phyloP scores from a whole-genome alignment of 176 grass and related monocot genomes.

The Paspalum notatum region DNA sequence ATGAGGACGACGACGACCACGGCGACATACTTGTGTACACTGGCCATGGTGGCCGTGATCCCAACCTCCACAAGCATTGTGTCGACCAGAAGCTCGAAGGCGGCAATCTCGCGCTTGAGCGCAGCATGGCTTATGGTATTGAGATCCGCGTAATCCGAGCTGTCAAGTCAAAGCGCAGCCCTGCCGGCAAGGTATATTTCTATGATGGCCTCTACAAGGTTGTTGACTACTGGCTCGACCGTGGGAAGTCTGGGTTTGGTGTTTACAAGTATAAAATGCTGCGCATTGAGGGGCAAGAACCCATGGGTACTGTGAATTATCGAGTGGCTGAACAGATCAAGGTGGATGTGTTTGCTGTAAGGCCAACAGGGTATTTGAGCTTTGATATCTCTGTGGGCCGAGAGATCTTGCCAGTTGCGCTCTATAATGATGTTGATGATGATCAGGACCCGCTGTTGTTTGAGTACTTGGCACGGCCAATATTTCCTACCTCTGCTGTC shows the following conservation, averaged over 20 bases:
- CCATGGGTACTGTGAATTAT: slow-evolving; percentile 86
- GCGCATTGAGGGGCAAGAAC: slow-evolving; percentile 86
- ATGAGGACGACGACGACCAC: slow-evolving; percentile 94
- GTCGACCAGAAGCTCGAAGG: slow-evolving; percentile 81
- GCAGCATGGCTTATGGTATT: slow-evolving; percentile 95
- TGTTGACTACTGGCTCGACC: slow-evolving; percentile 82
- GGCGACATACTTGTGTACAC: slow-evolving; percentile 92
- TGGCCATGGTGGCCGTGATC: slow-evolving; percentile 87
- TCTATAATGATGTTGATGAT: slow-evolving; percentile 92
- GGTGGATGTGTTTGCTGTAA: slow-evolving; percentile 54
- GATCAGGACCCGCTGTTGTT: slow-evolving; percentile 81
- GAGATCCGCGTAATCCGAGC: slow-evolving; percentile 92
- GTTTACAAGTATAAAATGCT: slow-evolving; percentile 94
- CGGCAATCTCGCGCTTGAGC: slow-evolving; percentile 88
- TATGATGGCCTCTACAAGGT: slow-evolving; percentile 97
- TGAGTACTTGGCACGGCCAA: slow-evolving; percentile 76
- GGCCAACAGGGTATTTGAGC: slow-evolving; percentile 81
- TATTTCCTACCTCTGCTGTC: slow-evolving; percentile 77
- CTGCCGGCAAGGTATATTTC: slow-evolving; percentile 78
- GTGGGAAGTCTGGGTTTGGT: slow-evolving; percentile 82
- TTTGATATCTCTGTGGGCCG: slow-evolving; percentile 84
- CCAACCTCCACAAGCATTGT: slow-evolving; percentile 71
- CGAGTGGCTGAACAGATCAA: slow-evolving; percentile 77
- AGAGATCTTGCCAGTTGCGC: slow-evolving; percentile 64
- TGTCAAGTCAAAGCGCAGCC: slow-evolving; percentile 54